phyloP scores from a whole-genome alignment of 2,329 filamentous ascomycete species.

The Aspergillus latus region DNA sequence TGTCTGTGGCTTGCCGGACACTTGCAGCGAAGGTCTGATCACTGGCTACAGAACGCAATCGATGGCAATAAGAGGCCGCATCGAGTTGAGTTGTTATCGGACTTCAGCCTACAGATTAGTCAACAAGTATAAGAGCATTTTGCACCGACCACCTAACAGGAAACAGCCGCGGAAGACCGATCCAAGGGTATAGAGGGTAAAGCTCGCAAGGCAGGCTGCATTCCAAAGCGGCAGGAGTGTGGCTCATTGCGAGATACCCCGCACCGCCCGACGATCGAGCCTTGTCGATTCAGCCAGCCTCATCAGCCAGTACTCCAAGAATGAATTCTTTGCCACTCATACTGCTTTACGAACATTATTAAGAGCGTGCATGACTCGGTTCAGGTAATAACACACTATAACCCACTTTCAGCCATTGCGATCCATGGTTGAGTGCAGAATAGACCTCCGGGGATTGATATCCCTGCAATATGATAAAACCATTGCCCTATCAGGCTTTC shows the following conservation, averaged over 20 bases:
- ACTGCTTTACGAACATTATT: neutral
- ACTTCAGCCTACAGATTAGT: neutral
- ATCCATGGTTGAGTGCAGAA: slow-evolving; percentile 6
- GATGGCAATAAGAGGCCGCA: neutral
- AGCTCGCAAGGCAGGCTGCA: slow-evolving; percentile 2
- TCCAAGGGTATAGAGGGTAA: neutral
- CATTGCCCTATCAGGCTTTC: slow-evolving; percentile 18
- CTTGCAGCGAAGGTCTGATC: neutral
- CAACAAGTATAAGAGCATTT: neutral
- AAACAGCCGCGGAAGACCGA: neutral
- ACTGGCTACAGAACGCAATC: neutral
- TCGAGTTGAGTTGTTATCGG: neutral
- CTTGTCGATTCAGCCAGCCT: slow-evolving; percentile 18
- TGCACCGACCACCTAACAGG: neutral
- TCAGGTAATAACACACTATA: neutral
- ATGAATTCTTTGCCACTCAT: slow-evolving; percentile 4
- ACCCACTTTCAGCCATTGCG: slow-evolving; percentile 10
- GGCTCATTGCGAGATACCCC: slow-evolving; percentile 16
- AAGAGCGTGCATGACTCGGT: neutral
- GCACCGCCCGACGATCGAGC: slow-evolving; percentile 17
- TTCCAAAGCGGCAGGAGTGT: slow-evolving; percentile 12
- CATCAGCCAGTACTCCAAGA: neutral
- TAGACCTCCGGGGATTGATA: slow-evolving; percentile 7
- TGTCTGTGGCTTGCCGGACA: neutral
- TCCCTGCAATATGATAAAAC: slow-evolving; percentile 11